These are phyloP conservation scores for Schizothecium vesticola DNA, from an alignment of 495 filamentous ascomycete species.

Conservation along the genomic window DNA sequence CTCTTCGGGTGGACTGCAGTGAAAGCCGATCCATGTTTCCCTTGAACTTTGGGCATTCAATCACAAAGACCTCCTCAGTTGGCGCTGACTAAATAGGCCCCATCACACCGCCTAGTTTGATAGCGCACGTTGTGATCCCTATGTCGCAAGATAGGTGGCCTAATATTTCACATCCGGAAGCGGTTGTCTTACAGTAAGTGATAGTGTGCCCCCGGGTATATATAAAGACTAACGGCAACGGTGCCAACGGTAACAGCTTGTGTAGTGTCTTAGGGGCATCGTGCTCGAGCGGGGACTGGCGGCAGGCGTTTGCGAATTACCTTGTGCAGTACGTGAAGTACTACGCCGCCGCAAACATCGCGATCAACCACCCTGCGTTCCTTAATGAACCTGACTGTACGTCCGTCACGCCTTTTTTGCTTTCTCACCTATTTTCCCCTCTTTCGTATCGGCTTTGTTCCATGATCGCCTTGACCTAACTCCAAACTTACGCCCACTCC, in stretches of 20 bases:
- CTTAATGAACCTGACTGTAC: constrained; percentile 45
- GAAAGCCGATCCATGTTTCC: too few relatives aligned
- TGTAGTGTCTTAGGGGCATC: constrained; percentile 44
- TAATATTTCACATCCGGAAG: too few relatives aligned
- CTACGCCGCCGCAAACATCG: constrained; percentile 43
- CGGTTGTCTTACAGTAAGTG: too few relatives aligned
- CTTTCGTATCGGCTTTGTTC: neutral
- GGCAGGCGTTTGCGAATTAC: constrained; percentile 52
- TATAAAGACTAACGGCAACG: constrained; percentile 54
- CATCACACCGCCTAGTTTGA: too few relatives aligned
- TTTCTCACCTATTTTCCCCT: neutral
- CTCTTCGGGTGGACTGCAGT: too few relatives aligned
- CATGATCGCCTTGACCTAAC: too few relatives aligned
- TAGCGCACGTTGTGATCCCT: too few relatives aligned
- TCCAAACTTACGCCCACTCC: neutral
- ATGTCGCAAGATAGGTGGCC: too few relatives aligned
- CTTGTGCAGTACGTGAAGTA: constrained; percentile 47
- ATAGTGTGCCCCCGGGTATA: constrained; percentile 48
- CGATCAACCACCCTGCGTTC: constrained; percentile 47
- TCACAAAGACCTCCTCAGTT: too few relatives aligned
- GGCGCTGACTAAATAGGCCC: too few relatives aligned
- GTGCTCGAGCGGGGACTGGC: constrained; percentile 51
- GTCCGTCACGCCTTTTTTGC: constrained; percentile 19
- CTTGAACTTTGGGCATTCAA: too few relatives aligned
- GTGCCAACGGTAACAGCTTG: constrained; percentile 47